Percentiles rank a stretch among this genome's conserved stretches.
Evolutionary conservation across 805 yeast species (phyloP).

Genomic region (Starmerella cellae): DNA sequence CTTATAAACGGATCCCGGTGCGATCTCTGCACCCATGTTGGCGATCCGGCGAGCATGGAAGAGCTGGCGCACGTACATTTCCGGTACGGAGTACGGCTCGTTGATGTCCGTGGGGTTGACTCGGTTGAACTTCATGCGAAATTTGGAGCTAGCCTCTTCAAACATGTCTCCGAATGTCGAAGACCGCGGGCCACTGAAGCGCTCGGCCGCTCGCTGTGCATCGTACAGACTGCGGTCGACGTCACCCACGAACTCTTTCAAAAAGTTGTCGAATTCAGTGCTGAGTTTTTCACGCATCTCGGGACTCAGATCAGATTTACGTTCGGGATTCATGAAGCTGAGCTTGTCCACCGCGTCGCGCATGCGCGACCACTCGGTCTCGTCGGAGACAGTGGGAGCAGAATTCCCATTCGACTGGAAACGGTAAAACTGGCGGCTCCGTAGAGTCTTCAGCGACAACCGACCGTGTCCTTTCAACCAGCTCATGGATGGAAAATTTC

Average conservation of each 20-base stretch:
- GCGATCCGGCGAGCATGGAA: constrained; percentile 45
- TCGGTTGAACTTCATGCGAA: constrained; percentile 38
- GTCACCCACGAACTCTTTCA: constrained; percentile 23
- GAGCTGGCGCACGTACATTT: constrained; percentile 59
- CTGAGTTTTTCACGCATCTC: constrained; percentile 24
- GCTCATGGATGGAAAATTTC: not conserved
- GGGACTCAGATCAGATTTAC: constrained; percentile 21
- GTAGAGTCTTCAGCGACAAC: not conserved
- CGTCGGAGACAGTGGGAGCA: not conserved
- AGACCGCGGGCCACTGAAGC: constrained; percentile 8
- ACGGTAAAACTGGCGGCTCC: not conserved
- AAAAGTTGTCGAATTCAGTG: constrained; percentile 21
- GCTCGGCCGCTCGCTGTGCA: constrained; percentile 14
- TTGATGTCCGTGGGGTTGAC: constrained; percentile 46
- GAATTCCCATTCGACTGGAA: not conserved
- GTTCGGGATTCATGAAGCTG: constrained; percentile 17
- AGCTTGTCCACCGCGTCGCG: constrained; percentile 14
- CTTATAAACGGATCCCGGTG: constrained; percentile 39
- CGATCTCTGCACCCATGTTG: constrained; percentile 50
- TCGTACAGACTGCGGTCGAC: constrained; percentile 21
- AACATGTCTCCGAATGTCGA: constrained; percentile 4
- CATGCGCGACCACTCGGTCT: constrained; percentile 6
- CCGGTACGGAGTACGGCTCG: constrained; percentile 64
- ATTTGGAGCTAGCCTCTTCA: not conserved
- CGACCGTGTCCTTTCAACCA: constrained; percentile 1